Percentiles rank a stretch among this genome's conserved stretches.
phyloP scores from a whole-genome alignment of 2,329 filamentous ascomycete genomes.

The Leptographium lundbergii region DNA sequence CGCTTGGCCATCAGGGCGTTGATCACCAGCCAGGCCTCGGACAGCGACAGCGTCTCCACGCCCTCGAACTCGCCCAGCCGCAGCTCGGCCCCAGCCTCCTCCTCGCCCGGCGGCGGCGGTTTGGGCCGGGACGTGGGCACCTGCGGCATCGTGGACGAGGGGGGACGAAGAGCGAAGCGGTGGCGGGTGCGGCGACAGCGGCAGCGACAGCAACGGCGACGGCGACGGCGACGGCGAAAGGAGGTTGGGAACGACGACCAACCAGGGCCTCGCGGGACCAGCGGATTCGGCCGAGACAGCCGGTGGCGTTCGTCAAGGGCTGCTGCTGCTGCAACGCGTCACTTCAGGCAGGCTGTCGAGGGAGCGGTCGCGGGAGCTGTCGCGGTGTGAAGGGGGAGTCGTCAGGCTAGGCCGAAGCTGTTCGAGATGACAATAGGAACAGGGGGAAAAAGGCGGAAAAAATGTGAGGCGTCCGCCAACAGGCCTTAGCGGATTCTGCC shows the following conservation, averaged over 20 bases:
- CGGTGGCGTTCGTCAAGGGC: neutral
- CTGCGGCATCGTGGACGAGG: conserved; percentile 23
- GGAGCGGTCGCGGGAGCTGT: no score
- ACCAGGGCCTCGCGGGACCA: neutral
- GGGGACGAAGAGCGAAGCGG: neutral
- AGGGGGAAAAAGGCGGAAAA: neutral
- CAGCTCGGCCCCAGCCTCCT: conserved; percentile 71
- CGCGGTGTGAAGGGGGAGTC: neutral
- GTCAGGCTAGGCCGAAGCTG: neutral
- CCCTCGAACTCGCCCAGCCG: conserved; percentile 89
- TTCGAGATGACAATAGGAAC: neutral
- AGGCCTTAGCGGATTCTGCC: neutral
- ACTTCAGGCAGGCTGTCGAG: neutral
- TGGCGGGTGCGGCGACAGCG: neutral
- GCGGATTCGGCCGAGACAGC: neutral
- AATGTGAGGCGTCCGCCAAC: neutral
- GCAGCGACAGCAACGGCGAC: neutral
- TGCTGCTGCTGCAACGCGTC: neutral
- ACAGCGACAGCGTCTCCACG: conserved; percentile 82
- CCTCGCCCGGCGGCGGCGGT: conserved; percentile 61
- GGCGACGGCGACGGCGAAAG: neutral
- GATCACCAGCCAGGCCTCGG: conserved; percentile 83
- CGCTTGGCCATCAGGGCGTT: conserved; percentile 78
- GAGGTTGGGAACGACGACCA: neutral
- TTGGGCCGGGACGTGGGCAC: conserved; percentile 51